Conservation (phyloP, 1,284 basidiomycete genomes). For the Boletus putidus region DNA sequence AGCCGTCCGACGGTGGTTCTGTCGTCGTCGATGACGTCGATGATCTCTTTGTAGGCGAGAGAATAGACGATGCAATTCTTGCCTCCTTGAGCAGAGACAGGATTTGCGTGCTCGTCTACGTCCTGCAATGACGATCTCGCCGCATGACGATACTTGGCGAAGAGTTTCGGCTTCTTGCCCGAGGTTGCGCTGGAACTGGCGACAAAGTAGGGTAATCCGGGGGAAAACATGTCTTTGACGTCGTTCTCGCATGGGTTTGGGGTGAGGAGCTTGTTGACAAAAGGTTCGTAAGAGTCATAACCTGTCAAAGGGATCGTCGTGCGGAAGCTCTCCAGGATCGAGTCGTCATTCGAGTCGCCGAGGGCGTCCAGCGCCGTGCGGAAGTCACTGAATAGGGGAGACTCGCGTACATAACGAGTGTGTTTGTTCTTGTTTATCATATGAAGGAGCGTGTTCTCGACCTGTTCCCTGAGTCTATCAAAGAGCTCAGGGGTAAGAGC, state of each 20-base stretch:
- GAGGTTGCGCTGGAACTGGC: conserved; percentile 28
- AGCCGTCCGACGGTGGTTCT: neutral
- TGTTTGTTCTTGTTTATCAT: conserved; percentile 16
- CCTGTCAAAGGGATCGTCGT: conserved; percentile 21
- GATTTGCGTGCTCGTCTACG: conserved; percentile 16
- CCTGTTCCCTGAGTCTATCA: conserved; percentile 2
- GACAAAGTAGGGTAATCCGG: conserved; percentile 27
- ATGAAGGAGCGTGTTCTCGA: conserved; percentile 1
- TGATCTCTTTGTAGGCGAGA: conserved; percentile 14
- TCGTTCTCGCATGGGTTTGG: conserved; percentile 10
- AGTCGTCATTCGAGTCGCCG: neutral
- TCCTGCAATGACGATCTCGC: conserved; percentile 9
- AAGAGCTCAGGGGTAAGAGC: conserved; percentile 19
- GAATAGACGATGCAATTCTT: conserved; percentile 24
- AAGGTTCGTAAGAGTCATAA: conserved; percentile 28
- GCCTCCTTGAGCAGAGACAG: conserved; percentile 14
- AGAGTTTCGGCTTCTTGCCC: conserved; percentile 20
- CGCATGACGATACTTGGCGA: conserved; percentile 24
- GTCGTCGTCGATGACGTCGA: conserved; percentile 15
- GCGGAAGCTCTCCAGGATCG: conserved; percentile 20
- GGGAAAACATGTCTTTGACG: conserved; percentile 29
- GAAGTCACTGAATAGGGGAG: conserved; percentile 15
- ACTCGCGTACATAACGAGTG: conserved; percentile 17
- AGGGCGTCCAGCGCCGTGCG: conserved; percentile 4
- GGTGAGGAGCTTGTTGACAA: conserved; percentile 13